Base-by-base conservation (phyloP, 345 rosid species). In the Eucalyptus pauciflora region DNA sequence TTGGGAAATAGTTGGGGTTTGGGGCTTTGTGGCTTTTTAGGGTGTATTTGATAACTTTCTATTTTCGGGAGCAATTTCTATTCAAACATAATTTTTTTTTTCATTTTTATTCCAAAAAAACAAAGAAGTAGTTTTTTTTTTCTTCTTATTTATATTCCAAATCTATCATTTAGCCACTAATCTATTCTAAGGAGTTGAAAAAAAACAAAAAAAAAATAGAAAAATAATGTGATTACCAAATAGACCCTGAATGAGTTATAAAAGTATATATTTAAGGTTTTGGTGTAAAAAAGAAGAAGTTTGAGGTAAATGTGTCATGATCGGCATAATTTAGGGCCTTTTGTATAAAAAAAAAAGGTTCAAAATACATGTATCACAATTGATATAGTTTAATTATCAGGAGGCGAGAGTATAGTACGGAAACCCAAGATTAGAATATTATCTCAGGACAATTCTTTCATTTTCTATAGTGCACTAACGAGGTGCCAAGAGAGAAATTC, bases 131-230 rank as follows among this genome's bases (percentile, higher is more conserved):
- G 1, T 50, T 7, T 17, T 17, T 52, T 7, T 18, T 18, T 7
- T 50, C 3, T 50, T 50, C 7, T 50, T 50, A 0, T 16, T 51
- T 18, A 0, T 52, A 0, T 52, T 52, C 1, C 25, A 52, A 52
- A 52, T 52, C 4, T 0, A 52, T 7, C 1, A 0, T 52, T 2
- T 3, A 0, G 8, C 5, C 58, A 52, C 24, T 52, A 7, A 7
- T 52, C 4, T 17, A 52, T 18, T 52, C 1, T 52, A 52, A 52
- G 25, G 10, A 52, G 56, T 52, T 52, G 24, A 18, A 52, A 51
- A 18, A 4, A 52, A 18, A n/a, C n/a, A 4, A 52, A 52, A 52
- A 52, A 4, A 52, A 7, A 52, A 20, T 18, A 52, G 5, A 52
- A 52, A 20, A 52, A 52, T 1, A 52, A 18, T 52, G 7, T 52